Conservation (phyloP, 2,329 filamentous ascomycete species). For the Colletotrichum sp. region DNA sequence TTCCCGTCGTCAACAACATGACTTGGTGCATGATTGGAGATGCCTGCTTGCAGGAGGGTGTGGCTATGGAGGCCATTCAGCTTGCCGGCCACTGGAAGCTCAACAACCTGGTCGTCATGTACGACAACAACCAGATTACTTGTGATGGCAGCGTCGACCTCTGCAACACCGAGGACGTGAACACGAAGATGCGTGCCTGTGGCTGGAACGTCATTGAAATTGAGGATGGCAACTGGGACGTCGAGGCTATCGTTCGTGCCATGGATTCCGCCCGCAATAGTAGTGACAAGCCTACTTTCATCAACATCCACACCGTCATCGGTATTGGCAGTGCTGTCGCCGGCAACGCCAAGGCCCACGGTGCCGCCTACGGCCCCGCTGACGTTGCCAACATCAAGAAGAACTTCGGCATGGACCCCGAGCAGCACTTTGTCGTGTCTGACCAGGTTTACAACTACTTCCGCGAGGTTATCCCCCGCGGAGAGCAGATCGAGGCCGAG, state of each 20-base stretch:
- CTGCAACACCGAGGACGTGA: slow-evolving; percentile 58
- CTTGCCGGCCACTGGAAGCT: slow-evolving; percentile 60
- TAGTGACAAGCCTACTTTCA: slow-evolving; percentile 56
- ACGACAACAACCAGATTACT: slow-evolving; percentile 66
- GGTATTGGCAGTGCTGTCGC: slow-evolving; percentile 53
- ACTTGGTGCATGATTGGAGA: slow-evolving; percentile 64
- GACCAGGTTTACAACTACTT: slow-evolving; percentile 58
- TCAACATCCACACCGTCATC: slow-evolving; percentile 63
- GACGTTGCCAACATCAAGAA: slow-evolving; percentile 49
- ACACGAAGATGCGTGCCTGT: slow-evolving; percentile 60
- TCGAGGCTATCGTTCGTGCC: slow-evolving; percentile 48
- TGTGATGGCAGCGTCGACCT: slow-evolving; percentile 61
- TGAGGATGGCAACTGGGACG: slow-evolving; percentile 55
- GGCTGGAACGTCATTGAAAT: slow-evolving; percentile 62
- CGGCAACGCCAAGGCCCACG: slow-evolving; percentile 59
- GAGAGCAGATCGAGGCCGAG: slow-evolving; percentile 46
- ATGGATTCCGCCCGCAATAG: slow-evolving; percentile 46
- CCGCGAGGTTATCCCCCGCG: slow-evolving; percentile 44
- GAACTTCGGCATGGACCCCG: slow-evolving; percentile 34
- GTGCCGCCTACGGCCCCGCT: slow-evolving; percentile 58
- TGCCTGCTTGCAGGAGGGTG: slow-evolving; percentile 63
- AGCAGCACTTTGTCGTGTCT: slow-evolving; percentile 38
- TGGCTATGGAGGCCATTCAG: slow-evolving; percentile 59
- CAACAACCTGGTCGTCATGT: slow-evolving; percentile 61
- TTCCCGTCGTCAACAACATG: slow-evolving; percentile 52